phyloP scores from a whole-genome alignment of 2,329 filamentous ascomycete genomes.

The Tolypocladium guangdongense region DNA sequence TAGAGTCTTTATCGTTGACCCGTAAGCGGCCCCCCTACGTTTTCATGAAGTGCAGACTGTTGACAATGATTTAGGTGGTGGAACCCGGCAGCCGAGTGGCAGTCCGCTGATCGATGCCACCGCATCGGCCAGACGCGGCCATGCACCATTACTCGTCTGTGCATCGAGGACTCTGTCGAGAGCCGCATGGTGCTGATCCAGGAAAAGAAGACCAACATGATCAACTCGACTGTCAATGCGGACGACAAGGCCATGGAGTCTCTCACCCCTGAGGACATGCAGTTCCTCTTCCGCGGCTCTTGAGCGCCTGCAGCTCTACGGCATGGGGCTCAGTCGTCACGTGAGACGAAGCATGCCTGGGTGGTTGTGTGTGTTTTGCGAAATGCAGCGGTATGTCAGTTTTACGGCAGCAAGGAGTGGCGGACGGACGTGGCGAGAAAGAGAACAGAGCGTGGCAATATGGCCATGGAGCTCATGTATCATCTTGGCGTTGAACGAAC shows the following conservation, averaged over 20 bases:
- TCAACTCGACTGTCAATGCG: conserved; percentile 90
- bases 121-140: conserved; percentile 91
- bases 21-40: conserved; percentile 41
- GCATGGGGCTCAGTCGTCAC: neutral
- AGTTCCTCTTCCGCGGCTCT: conserved; percentile 84
- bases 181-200: conserved; percentile 90
- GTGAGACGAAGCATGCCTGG: neutral
- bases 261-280: conserved; percentile 81
- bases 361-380: too few species aligned
- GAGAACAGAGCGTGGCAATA: too few species aligned
- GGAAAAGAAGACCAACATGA: conserved; percentile 98
- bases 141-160: conserved; percentile 86
- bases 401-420: neutral
- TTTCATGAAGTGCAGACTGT: neutral
- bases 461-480: neutral
- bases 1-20: conserved; percentile 90
- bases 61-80: conserved; percentile 61
- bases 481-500: neutral
- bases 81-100: conserved; percentile 99
- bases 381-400: neutral
- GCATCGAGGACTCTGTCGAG: conserved; percentile 95
- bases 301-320: neutral
- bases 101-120: conserved; percentile 87
- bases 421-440: neutral
- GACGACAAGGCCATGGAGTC: conserved; percentile 87